Evolutionary conservation across 1,284 basidiomycete species (phyloP), one percentile per base, ranked within the genome.

Genomic region (Naganishia sp.): DNA sequence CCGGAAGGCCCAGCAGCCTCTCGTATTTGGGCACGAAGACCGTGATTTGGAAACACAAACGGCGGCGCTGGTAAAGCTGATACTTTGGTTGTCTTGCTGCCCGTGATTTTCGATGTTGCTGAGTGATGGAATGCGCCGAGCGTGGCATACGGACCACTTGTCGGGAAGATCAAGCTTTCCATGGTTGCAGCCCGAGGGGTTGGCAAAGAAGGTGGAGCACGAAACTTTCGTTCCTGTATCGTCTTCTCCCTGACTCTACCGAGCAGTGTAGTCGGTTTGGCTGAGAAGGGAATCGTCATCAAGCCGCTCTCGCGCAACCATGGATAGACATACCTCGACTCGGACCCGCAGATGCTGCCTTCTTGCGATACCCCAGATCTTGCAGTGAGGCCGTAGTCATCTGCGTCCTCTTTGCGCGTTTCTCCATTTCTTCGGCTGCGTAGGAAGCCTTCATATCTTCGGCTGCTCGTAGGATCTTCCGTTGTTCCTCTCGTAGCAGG

Each of bases 371-470:
- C 23, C 64, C 55, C 31, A 50, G 42, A 9, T 56, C 46, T 43
- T 52, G 45, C 46, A 56, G 42, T 31, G 61, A 46, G 15, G 61
- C 33, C 2, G 52, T 33, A 0, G 61, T 64, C 44, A 54, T 25
- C 43, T 54, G 61, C 11, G 52, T 56, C 15, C 49, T 45, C 16
- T 59, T 57, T 7, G 56, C 55, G 15, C 48, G 48, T 43, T 57
- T 59, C 39, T 59, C 64, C 36, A 46, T 55, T 28, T 55, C 55
- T 60, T 66, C 65, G 23, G 55, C 50, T 7, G 42, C 50, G 43
- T 66, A 66, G n/a, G 46, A 42, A n/a, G 55, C 48, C 33, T 63
- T 61, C 65, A 66, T 66, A 15, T 66, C 52, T 39, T 66, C 57
- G 2, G 48, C 65, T 9, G 65, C 65, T 31, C 52, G 59, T 36